Percentiles rank a stretch among this genome's conserved stretches.
Evolutionary conservation across 345 rosid genomes (phyloP).

Genomic region (Mangifera indica): DNA sequence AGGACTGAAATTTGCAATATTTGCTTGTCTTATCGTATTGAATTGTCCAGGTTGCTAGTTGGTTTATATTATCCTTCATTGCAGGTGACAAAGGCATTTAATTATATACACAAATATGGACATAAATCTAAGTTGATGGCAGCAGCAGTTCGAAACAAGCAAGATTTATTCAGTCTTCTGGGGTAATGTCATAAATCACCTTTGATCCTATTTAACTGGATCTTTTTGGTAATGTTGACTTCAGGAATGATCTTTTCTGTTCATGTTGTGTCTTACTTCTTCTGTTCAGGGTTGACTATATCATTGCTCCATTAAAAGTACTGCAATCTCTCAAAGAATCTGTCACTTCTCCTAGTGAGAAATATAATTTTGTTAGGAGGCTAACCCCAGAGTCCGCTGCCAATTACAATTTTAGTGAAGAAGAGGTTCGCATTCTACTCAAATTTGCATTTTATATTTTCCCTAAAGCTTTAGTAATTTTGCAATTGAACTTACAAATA

Average conservation of each 20-base stretch:
- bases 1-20: background rate
- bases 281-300: constrained; percentile 75
- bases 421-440: constrained; percentile 59
- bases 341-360: constrained; percentile 60
- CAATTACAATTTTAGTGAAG: constrained; percentile 60
- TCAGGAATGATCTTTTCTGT: constrained; percentile 3
- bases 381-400: constrained; percentile 74
- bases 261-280: constrained; percentile 11
- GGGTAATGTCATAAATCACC: constrained; percentile 45
- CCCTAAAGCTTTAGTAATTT: background rate
- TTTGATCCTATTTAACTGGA: background rate
- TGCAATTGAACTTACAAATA: background rate
- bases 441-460: background rate
- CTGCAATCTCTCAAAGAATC: constrained; percentile 87
- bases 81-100: constrained; percentile 69
- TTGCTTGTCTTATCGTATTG: background rate
- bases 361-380: constrained; percentile 69
- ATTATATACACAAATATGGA: constrained; percentile 91
- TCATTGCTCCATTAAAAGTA: constrained; percentile 88
- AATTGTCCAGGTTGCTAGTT: background rate
- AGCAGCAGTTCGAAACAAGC: constrained; percentile 97
- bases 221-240: constrained; percentile 6
- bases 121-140: constrained; percentile 95
- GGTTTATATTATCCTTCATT: constrained; percentile 2
- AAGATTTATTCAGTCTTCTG: constrained; percentile 86